Percentiles rank a stretch among this genome's conserved stretches.
phyloP scores from a whole-genome alignment of 495 filamentous ascomycete species.

The Xylaria grammica region DNA sequence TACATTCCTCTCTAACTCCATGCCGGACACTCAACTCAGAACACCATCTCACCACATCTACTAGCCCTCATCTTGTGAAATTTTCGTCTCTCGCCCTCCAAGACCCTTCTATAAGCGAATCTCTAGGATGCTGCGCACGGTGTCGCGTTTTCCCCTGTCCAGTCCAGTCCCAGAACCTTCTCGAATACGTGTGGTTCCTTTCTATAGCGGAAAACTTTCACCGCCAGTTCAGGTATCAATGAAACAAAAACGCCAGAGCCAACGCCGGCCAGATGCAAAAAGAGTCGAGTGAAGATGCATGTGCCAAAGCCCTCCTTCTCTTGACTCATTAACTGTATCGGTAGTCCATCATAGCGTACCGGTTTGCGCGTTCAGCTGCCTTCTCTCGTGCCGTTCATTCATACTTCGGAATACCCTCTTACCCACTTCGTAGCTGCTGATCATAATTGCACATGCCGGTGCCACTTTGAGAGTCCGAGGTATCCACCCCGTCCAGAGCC shows the following conservation, averaged over 20 bases:
- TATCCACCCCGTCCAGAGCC: constrained; percentile 88
- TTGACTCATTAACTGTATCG: neutral
- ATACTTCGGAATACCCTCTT: constrained; percentile 83
- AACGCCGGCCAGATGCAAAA: constrained; percentile 25
- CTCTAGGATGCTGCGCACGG: constrained; percentile 8
- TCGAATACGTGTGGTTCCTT: neutral
- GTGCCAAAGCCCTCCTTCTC: neutral
- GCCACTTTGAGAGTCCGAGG: constrained; percentile 93
- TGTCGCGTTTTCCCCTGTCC: neutral
- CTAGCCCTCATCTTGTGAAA: neutral
- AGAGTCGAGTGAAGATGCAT: constrained; percentile 18
- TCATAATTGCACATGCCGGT: constrained; percentile 99
- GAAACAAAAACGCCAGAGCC: constrained; percentile 28
- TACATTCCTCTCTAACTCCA: neutral
- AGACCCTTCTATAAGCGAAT: constrained; percentile 13
- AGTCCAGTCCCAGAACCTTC: neutral
- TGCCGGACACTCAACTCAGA: neutral
- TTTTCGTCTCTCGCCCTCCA: neutral
- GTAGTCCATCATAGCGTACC: constrained; percentile 12
- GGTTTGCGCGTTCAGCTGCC: constrained; percentile 14
- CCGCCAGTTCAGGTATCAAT: constrained; percentile 22
- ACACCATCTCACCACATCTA: neutral
- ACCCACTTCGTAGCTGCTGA: constrained; percentile 93
- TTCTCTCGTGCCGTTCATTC: constrained; percentile 65
- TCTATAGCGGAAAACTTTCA: neutral